Evolutionary conservation across 306 rosid species (phyloP), one percentile per base, ranked within the genome.

Genomic region (Quercus rubra): DNA sequence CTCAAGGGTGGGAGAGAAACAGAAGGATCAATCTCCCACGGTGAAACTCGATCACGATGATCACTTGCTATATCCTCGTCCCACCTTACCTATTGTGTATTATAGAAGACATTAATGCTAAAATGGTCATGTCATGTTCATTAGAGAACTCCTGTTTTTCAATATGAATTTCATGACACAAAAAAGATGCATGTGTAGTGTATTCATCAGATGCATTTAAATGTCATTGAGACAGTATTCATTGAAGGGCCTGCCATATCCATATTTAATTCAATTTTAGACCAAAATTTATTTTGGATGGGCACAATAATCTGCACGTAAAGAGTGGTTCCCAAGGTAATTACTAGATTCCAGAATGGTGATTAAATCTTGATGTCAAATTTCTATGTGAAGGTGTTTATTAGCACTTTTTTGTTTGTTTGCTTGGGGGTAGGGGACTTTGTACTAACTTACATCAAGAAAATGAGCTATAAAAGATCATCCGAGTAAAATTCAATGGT

Each of bases 21-120:
- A 55, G 91, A 92, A 86, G 90, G 87, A 83, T 94, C 99, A 52
- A 94, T 88, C 87, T 94, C 99, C 99, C 99, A 94, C 1, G 93
- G 90, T 56, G 97, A 94, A 75, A 94, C 92, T 73, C 90, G 88
- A 74, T 91, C 97, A 85, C 86, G 91, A 82, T 86, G 91, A 83
- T 84, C 89, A 80, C 73, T 85, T 57, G 84, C 89, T 11, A 87
- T 80, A 82, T 90, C 92, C 73, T 94, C 97, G 86, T 94, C 97
- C 99, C 97, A 91, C 76, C 93, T 86, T 38, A 94, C 95, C 99
- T 94, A 91, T 85, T 74, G 67, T 49, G 80, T 33, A 54, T 75
- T 80, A 80, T 18, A 79, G 51, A 17, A 74, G 85, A 84, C 76
- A 55, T 78, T 28, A 57, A 19, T 82, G 78, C 64, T 30, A 25